A percentile compares a stretch with the other conserved stretches of the same genome.
Conservation (phyloP, 2,329 filamentous ascomycete species). For the Periconia digitata region DNA sequence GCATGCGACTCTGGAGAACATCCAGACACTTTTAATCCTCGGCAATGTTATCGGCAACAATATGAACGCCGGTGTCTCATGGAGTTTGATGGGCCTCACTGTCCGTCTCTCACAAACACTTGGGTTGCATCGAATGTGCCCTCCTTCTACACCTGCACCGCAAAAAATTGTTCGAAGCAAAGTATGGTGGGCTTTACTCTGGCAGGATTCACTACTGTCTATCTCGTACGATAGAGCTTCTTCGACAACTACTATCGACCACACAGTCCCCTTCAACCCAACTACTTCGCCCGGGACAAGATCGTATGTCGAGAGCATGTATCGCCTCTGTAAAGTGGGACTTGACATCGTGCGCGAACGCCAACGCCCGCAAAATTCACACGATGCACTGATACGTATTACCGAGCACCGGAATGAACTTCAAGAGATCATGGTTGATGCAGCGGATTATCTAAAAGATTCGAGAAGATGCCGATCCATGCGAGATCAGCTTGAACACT, state of each 20-base stretch:
- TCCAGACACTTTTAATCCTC: constrained; percentile 63
- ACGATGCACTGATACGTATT: constrained; percentile 57
- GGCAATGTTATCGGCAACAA: constrained; percentile 64
- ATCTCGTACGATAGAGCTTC: constrained; percentile 64
- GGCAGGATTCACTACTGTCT: constrained; percentile 66
- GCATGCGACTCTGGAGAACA: constrained; percentile 61
- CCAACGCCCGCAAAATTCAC: constrained; percentile 55
- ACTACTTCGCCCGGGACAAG: constrained; percentile 52
- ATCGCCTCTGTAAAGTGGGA: constrained; percentile 58
- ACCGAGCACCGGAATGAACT: constrained; percentile 60
- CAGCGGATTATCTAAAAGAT: constrained; percentile 60
- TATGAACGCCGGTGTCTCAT: constrained; percentile 66
- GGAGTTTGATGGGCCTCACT: constrained; percentile 61
- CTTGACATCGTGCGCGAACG: constrained; percentile 63
- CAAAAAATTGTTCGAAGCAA: constrained; percentile 43
- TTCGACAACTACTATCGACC: constrained; percentile 57
- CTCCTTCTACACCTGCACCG: constrained; percentile 54
- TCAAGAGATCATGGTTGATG: constrained; percentile 59
- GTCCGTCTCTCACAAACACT: constrained; percentile 62
- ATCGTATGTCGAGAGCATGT: constrained; percentile 61
- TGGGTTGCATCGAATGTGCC: constrained; percentile 61
- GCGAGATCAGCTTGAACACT: constrained; percentile 60
- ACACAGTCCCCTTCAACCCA: constrained; percentile 41
- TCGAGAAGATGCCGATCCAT: constrained; percentile 50
- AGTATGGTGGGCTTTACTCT: constrained; percentile 62